Evolutionary conservation across 257 asterid genomes (phyloP), one percentile per base, ranked within the genome.

Genomic region (Plantago ovata): DNA sequence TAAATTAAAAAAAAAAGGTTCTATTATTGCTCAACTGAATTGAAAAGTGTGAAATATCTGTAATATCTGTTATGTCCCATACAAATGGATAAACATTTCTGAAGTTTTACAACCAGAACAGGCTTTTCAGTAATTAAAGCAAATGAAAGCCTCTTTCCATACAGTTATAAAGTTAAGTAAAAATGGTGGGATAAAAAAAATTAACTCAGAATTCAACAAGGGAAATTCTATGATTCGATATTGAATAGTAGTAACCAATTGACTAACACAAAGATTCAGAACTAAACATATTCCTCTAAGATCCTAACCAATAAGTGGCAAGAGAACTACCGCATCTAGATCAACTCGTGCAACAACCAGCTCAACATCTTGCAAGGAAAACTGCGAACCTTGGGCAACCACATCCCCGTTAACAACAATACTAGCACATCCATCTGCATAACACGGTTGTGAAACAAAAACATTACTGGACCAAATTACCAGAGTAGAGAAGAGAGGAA

Each of bases 391-490:
- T 46, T 78, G 96, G 18, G 89, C 94, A 67, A 87, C 81, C 71
- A 87, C 77, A 61, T 87, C 89, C 68, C 94, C 94, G 45, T 87
- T 87, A 58, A 84, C 85, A 68, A 84, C 85, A 56, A 87, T 65
- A 66, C 92, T 81, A 59, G 96, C 74, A 41, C 96, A 87, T 60
- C 94, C 96, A 78, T 87, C 96, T 87, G 83, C 59, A 66, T 10
- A 12, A 43, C 16, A 42, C 54, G 54, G 49, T 52, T 69, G 13
- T 9, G 18, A 28, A 66, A 36, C 45, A 56, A 68, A 61, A 49
- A 50, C 45, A 60, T 38, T 65, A 28, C 40, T 4, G 36, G 7
- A 28, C 36, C 4, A 6, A 8, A 28, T 28, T 19, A 58, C 43
- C 60, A n/a, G n/a, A n/a, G n/a, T n/a, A n/a, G n/a, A n/a, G n/a